phyloP scores from a whole-genome alignment of 108 stramenopile species.

The Pseudonitzschia delicatissima region DNA sequence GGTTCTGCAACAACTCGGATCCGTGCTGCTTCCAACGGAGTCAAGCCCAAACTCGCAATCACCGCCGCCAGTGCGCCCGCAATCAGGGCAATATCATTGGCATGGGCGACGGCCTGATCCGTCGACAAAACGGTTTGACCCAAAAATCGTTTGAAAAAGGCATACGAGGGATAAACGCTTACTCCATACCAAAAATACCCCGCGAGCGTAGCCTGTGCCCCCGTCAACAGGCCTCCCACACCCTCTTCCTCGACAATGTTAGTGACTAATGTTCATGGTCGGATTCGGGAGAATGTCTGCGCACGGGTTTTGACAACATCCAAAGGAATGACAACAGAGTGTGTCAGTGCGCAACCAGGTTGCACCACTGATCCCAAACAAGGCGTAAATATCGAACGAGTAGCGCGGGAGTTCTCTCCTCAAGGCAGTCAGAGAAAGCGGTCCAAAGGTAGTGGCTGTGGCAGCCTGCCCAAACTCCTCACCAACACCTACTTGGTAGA shows the following conservation, averaged over 20 bases:
- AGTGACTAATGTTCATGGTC: constrained; percentile 18
- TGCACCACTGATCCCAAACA: constrained; percentile 85
- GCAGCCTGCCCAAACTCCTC: constrained; percentile 52
- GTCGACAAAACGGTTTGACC: constrained; percentile 39
- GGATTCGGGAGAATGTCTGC: constrained; percentile 74
- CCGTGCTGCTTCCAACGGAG: constrained; percentile 79
- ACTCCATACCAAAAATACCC: constrained; percentile 95
- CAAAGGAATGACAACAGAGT: constrained; percentile 84
- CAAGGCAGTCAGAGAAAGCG: constrained; percentile 42
- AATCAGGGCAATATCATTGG: constrained; percentile 74
- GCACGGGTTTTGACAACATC: constrained; percentile 90
- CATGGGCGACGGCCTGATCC: constrained; percentile 57
- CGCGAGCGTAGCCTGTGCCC: constrained; percentile 85
- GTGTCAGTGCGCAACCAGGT: constrained; percentile 89
- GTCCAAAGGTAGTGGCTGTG: constrained; percentile 64
- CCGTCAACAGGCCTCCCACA: constrained; percentile 58
- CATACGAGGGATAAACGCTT: constrained; percentile 89
- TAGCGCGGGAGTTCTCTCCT: constrained; percentile 46
- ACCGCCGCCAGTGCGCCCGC: constrained; percentile 89
- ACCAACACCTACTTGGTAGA: constrained; percentile 48
- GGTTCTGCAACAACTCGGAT: constrained; percentile 91
- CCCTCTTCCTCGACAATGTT: constrained; percentile 78
- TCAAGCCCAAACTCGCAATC: constrained; percentile 87
- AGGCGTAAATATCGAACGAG: constrained; percentile 46
- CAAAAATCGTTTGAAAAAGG: constrained; percentile 85